These are phyloP conservation scores for Entomortierella beljakovae DNA, from an alignment of 192 early-diverging fungal species.

Conservation along the genomic window DNA sequence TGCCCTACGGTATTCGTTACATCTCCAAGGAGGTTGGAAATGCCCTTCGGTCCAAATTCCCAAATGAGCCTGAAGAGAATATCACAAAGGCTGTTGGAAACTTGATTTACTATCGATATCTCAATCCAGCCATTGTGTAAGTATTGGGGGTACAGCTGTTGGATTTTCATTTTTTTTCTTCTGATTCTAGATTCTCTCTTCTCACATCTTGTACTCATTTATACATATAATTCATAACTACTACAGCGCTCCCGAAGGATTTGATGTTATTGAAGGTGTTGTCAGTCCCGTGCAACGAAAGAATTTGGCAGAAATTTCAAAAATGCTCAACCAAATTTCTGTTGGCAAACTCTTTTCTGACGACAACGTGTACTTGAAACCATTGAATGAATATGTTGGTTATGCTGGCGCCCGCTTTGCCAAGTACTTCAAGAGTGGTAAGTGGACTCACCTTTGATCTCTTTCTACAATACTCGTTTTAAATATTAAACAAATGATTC, in stretches of 20 bases:
- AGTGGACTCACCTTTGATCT: slow-evolving; percentile 1
- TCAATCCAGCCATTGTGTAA: slow-evolving; percentile 96
- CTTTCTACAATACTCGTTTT: neutral
- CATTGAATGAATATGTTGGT: slow-evolving; percentile 85
- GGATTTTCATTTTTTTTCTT: neutral
- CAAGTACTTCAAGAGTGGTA: slow-evolving; percentile 87
- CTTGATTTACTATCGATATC: slow-evolving; percentile 97
- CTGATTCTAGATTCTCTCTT: neutral
- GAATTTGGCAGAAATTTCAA: slow-evolving; percentile 94
- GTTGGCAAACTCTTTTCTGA: slow-evolving; percentile 82
- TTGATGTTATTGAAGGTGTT: slow-evolving; percentile 90
- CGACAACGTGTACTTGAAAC: slow-evolving; percentile 76
- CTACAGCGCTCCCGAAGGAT: slow-evolving; percentile 91
- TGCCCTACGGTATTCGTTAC: slow-evolving; percentile 97
- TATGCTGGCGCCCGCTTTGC: slow-evolving; percentile 84
- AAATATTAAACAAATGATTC: no score
- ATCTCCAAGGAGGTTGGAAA: slow-evolving; percentile 93
- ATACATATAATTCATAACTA: no score
- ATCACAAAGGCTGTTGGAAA: slow-evolving; percentile 94
- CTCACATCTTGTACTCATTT: no score
- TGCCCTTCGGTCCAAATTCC: slow-evolving; percentile 85
- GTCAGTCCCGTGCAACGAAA: slow-evolving; percentile 93
- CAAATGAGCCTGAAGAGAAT: slow-evolving; percentile 78
- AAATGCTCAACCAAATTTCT: slow-evolving; percentile 96
- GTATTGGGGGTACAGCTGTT: slow-evolving; percentile 13